Evolutionary conservation across 202 grass and related monocot species (phyloP).

Genomic region (Schoenoplectus tabernaemontani): DNA sequence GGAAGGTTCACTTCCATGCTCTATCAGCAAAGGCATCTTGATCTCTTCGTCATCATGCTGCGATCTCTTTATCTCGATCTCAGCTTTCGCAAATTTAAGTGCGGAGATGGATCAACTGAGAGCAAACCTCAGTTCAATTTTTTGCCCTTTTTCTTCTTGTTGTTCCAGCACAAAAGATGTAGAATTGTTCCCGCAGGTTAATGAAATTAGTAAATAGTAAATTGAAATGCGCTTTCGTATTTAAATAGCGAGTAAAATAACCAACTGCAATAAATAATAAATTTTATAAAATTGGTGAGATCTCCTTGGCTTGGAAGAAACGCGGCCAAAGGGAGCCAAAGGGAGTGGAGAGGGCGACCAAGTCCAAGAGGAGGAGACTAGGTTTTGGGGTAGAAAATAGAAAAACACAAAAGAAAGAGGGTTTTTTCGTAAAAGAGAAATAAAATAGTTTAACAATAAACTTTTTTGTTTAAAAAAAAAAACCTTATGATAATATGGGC

Average conservation of each 20-base stretch:
- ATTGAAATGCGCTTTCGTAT: slow-evolving; percentile 14
- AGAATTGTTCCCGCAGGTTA: not conserved
- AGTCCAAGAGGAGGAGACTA: slow-evolving; percentile 29
- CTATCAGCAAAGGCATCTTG: slow-evolving; percentile 14
- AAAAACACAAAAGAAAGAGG: not conserved
- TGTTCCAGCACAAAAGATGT: not conserved
- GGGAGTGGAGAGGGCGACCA: not conserved
- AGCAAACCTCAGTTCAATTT: not conserved
- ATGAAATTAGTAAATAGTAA: not conserved
- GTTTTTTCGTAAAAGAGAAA: not conserved
- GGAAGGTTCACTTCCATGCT: slow-evolving; percentile 42
- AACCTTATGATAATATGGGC: too few species aligned
- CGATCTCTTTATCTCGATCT: slow-evolving; percentile 14
- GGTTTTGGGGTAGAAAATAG: not conserved
- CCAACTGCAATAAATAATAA: not conserved
- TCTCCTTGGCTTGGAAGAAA: slow-evolving; percentile 29
- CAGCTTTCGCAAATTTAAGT: not conserved
- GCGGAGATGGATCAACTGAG: not conserved
- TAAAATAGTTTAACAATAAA: not conserved
- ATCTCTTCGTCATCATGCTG: not conserved
- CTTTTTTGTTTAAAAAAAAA: not conserved
- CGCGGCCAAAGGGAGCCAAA: slow-evolving; percentile 27
- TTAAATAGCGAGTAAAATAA: not conserved
- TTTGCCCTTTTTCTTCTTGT: not conserved
- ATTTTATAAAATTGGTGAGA: not conserved